A percentile compares a stretch with the other conserved stretches of the same genome.
Conservation (phyloP, 768 basidiomycete species). For the Auriscalpium vulgare region DNA sequence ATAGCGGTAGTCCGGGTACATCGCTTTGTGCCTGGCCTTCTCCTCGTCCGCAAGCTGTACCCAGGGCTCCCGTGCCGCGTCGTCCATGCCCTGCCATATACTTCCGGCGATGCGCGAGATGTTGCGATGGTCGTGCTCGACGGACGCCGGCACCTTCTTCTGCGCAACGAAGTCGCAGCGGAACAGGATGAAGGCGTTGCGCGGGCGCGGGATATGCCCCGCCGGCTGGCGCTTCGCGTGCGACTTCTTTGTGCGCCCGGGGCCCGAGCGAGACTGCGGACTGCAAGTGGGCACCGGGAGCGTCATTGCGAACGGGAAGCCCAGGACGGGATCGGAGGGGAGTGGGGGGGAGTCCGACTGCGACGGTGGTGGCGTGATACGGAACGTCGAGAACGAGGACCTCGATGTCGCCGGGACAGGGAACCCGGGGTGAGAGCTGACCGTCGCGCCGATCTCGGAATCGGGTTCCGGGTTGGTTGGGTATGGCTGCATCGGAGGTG, state of each 20-base stretch:
- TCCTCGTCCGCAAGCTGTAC: conserved; percentile 40
- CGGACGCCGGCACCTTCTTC: conserved; percentile 42
- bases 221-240: conserved; percentile 40
- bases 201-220: conserved; percentile 61
- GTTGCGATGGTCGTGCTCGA: conserved; percentile 61
- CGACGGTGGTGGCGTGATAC: too few relatives aligned
- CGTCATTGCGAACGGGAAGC: background rate
- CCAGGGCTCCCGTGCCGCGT: conserved; percentile 41
- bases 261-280: background rate
- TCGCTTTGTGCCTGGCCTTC: conserved; percentile 32
- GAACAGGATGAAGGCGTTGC: conserved; percentile 78
- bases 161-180: conserved; percentile 65
- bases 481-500: too few relatives aligned
- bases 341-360: too few relatives aligned
- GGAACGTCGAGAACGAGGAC: too few relatives aligned
- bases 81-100: conserved; percentile 54
- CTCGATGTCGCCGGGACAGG: too few relatives aligned
- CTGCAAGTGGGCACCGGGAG: background rate
- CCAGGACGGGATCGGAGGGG: too few relatives aligned
- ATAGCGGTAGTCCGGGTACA: conserved; percentile 28
- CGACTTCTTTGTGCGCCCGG: conserved; percentile 28
- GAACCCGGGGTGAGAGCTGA: too few relatives aligned
- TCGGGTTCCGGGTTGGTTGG: too few relatives aligned
- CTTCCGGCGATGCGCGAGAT: conserved; percentile 59
- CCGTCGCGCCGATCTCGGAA: too few relatives aligned